Evolutionary conservation across 2,329 filamentous ascomycete genomes (phyloP).

Genomic region (Aspergillus ustus): DNA sequence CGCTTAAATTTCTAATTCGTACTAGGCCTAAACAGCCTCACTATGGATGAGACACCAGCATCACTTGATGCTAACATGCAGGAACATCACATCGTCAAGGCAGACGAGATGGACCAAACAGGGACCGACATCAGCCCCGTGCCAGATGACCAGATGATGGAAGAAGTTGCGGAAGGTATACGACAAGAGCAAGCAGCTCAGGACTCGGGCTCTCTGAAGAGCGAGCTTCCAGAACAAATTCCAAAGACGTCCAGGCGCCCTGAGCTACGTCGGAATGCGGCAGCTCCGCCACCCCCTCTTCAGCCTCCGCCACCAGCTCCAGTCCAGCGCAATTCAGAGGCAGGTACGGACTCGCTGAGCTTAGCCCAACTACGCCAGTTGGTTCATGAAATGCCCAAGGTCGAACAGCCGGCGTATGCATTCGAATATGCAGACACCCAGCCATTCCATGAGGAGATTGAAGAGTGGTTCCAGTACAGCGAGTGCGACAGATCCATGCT

Average conservation of each 20-base stretch:
- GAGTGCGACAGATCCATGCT: slow-evolving; percentile 83
- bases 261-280: slow-evolving; percentile 42
- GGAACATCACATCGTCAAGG: slow-evolving; percentile 51
- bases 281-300: slow-evolving; percentile 48
- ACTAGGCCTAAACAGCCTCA: neutral
- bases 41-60: slow-evolving; percentile 35
- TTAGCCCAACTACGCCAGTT: slow-evolving; percentile 74
- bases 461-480: slow-evolving; percentile 97
- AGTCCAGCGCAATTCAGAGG: slow-evolving; percentile 41
- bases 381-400: slow-evolving; percentile 72
- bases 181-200: slow-evolving; percentile 39
- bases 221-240: slow-evolving; percentile 22
- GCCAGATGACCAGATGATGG: slow-evolving; percentile 50
- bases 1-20: neutral
- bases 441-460: slow-evolving; percentile 81
- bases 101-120: slow-evolving; percentile 55
- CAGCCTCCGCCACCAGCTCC: slow-evolving; percentile 54
- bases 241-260: slow-evolving; percentile 34
- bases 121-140: slow-evolving; percentile 52
- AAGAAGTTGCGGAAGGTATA: slow-evolving; percentile 45
- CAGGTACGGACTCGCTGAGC: slow-evolving; percentile 70
- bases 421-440: slow-evolving; percentile 79
- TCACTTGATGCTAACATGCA: slow-evolving; percentile 30
- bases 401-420: slow-evolving; percentile 77
- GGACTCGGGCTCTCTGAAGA: slow-evolving; percentile 14